These are phyloP conservation scores for Yamadazyma atlantica DNA, from an alignment of 1,139 yeast genomes.

Conservation along the genomic window DNA sequence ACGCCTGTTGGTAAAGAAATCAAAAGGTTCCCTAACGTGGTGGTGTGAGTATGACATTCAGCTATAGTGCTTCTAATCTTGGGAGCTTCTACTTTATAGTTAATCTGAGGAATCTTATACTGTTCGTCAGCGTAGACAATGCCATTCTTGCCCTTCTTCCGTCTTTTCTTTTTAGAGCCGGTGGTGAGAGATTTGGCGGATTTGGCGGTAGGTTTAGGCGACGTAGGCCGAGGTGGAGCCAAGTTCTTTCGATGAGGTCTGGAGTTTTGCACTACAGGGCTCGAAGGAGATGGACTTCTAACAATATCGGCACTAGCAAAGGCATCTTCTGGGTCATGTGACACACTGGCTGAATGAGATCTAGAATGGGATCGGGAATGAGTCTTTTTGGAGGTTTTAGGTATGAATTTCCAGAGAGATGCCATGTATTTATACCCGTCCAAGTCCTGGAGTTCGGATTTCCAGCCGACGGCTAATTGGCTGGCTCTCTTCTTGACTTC, in stretches of 20 bases:
- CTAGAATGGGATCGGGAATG: conserved; percentile 13
- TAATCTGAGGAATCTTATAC: conserved; percentile 66
- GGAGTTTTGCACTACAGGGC: conserved; percentile 13
- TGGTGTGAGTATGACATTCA: conserved; percentile 73
- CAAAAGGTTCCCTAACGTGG: conserved; percentile 67
- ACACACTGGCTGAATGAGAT: conserved; percentile 6
- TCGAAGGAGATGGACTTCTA: conserved; percentile 19
- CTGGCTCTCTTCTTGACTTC: conserved; percentile 47
- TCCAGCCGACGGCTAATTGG: conserved; percentile 64
- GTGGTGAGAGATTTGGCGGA: conserved; percentile 4
- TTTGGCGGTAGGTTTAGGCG: conserved; percentile 22
- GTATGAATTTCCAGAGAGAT: conserved; percentile 41
- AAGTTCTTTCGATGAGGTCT: conserved; percentile 1
- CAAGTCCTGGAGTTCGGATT: conserved; percentile 49
- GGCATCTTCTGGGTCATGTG: conserved; percentile 12
- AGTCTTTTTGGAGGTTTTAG: conserved; percentile 15
- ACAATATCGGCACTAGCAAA: conserved; percentile 13
- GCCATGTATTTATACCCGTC: conserved; percentile 55
- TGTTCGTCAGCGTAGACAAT: conserved; percentile 51
- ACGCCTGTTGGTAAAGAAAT: conserved; percentile 52
- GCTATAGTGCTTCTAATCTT: conserved; percentile 69
- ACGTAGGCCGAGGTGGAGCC: conserved; percentile 33
- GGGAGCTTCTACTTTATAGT: conserved; percentile 71
- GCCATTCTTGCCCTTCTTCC: conserved; percentile 19
- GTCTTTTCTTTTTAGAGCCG: conserved; percentile 1